These are phyloP conservation scores for Prunus armeniaca DNA, from an alignment of 306 rosid genomes.

Conservation along the genomic window DNA sequence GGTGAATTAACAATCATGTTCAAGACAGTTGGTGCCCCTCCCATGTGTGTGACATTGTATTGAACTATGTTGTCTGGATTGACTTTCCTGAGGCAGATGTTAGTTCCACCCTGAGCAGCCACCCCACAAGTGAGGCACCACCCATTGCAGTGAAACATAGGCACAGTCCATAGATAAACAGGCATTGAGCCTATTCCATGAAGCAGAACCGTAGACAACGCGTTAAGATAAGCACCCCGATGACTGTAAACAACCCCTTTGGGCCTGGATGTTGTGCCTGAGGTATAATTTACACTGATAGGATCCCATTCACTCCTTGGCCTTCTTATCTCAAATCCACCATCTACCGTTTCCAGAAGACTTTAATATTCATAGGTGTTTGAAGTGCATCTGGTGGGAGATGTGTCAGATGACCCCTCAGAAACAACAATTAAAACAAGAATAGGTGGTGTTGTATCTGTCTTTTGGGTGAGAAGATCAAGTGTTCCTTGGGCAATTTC, in stretches of 20 bases:
- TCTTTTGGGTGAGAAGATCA: conserved; percentile 31
- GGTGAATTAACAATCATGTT: conserved; percentile 79
- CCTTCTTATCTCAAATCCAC: conserved; percentile 43
- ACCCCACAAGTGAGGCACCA: conserved; percentile 87
- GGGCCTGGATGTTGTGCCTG: conserved; percentile 86
- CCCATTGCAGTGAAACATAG: conserved; percentile 87
- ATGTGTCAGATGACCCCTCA: conserved; percentile 22
- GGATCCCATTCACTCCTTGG: conserved; percentile 81
- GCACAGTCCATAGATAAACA: conserved; percentile 84
- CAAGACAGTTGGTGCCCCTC: conserved; percentile 76
- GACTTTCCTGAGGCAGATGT: conserved; percentile 63
- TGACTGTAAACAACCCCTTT: conserved; percentile 82
- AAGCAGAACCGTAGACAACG: conserved; percentile 63
- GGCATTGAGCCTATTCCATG: conserved; percentile 59
- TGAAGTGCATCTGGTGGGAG: conserved; percentile 13
- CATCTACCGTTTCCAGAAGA: conserved; percentile 36
- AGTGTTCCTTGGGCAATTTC: conserved; percentile 52
- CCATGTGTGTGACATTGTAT: conserved; percentile 75
- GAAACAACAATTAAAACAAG: conserved; percentile 50
- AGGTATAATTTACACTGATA: conserved; percentile 79
- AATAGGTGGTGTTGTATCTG: conserved; percentile 36
- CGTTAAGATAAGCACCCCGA: conserved; percentile 83
- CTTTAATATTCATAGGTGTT: conserved; percentile 54
- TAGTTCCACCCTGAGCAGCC: conserved; percentile 78
- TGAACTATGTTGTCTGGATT: conserved; percentile 45